These are phyloP conservation scores for Rhodosporidiobolus odoratus DNA, from an alignment of 768 basidiomycete species.

Conservation along the genomic window DNA sequence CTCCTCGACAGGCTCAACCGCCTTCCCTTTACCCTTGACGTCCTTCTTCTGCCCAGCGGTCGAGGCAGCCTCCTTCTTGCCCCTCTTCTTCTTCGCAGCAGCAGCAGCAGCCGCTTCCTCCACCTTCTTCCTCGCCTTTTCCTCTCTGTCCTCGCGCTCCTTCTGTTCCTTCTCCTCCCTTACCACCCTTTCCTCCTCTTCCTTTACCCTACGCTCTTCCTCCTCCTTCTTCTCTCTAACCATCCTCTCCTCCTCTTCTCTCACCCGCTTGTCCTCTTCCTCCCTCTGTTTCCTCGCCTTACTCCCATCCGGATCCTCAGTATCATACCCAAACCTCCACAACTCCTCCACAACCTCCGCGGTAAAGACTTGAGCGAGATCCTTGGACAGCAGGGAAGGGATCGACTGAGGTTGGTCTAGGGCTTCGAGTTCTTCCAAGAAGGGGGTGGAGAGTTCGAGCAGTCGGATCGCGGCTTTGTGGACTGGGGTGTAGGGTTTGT, in stretches of 20 bases:
- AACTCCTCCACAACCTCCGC: not conserved
- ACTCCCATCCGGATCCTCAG: constrained; percentile 1
- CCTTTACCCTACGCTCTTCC: not conserved
- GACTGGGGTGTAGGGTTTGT: constrained; percentile 65
- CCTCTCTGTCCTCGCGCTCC: not conserved
- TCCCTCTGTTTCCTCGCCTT: not conserved
- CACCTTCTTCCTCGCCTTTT: not conserved
- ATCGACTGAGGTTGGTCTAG: constrained; percentile 46
- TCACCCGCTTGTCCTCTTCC: not conserved
- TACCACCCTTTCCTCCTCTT: not conserved
- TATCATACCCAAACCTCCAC: constrained; percentile 2
- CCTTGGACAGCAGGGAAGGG: constrained; percentile 11
- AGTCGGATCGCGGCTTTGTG: constrained; percentile 67
- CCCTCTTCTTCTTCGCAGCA: not conserved
- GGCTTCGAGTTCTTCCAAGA: constrained; percentile 47
- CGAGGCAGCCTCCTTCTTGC: no score
- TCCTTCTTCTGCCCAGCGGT: not conserved
- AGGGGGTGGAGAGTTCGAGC: constrained; percentile 50
- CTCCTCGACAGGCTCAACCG: not conserved
- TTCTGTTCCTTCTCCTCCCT: not conserved
- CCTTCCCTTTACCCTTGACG: constrained; percentile 7
- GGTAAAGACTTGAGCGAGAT: constrained; percentile 1
- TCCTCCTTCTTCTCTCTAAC: not conserved
- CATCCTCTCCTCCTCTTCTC: not conserved
- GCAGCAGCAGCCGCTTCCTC: not conserved